Base-by-base conservation (phyloP, 78 protist species). In the Dictyostelium purpureum region DNA sequence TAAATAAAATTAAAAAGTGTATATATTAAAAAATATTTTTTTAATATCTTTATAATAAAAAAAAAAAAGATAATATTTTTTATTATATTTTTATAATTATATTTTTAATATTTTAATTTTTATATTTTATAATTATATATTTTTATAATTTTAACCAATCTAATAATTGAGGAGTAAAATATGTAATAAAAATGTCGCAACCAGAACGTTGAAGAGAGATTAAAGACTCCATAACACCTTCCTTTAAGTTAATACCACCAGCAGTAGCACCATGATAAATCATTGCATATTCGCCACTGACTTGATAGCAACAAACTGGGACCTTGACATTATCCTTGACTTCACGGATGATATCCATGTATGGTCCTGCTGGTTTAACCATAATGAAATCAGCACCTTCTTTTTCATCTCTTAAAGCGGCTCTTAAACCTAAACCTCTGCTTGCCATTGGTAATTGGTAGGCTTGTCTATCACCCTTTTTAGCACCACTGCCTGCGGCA, bases 311-410 rank as follows among this genome's bases (percentile, higher is more conserved):
- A 11, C 94, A 80, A 24, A 96, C 63, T 14, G 97, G 97, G 0
- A 95, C 71, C 35, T 75, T n/a, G 7, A 95, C 82, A 24, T 14
- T 33, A 79, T 82, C 77, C 12, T 73, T 78, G 21, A 81, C 94
- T 38, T 93, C 96, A 18, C 96, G 73, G 28, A 93, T 52, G 38
- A 97, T 67, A 69, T 97, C 98, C 71, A 97, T 51, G 38, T 97
- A 97, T 1, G 98, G 97, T 33, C 90, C 94, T 24, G 96, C 97
- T 12, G 98, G 98, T 66, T 97, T 97, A 54, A 97, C 98, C 98
- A 97, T 97, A 51, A 97, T 59, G 61, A 95, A 81, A 66, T 97
- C 98, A 1, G 98, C 98, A n/a, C 98, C 98, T 31, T 97, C 97
- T 6, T 31, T 82, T 6, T 82, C 92, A 42, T 95, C 97, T 33